Percentiles rank a stretch among this genome's conserved stretches.
phyloP scores from a whole-genome alignment of 1,284 basidiomycete genomes.

The Mycosarcoma mackinlayi region DNA sequence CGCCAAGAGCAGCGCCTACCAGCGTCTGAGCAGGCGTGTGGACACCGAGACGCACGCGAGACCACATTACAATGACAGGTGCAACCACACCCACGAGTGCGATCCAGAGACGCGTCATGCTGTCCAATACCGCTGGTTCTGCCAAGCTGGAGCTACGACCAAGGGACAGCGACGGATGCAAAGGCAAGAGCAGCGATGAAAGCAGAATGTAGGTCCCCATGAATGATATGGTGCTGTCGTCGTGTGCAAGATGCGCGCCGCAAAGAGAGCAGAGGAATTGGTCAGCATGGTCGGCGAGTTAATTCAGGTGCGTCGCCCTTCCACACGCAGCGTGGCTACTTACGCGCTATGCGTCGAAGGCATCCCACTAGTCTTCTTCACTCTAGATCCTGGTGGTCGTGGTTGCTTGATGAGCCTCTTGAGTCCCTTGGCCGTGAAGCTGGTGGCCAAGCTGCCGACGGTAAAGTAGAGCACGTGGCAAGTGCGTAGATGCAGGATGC shows the following conservation, averaged over 20 bases:
- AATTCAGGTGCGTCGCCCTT: no score
- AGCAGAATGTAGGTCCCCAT: slow-evolving; percentile 52
- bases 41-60: slow-evolving; percentile 45
- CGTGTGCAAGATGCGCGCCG: background rate
- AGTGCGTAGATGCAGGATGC: slow-evolving; percentile 47
- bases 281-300: background rate
- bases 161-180: slow-evolving; percentile 33
- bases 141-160: background rate
- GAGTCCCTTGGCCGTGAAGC: slow-evolving; percentile 51
- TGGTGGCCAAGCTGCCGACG: slow-evolving; percentile 36
- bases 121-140: slow-evolving; percentile 9
- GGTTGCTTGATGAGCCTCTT: slow-evolving; percentile 57
- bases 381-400: slow-evolving; percentile 41
- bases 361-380: slow-evolving; percentile 54
- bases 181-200: slow-evolving; percentile 33
- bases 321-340: slow-evolving; percentile 4
- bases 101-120: slow-evolving; percentile 31
- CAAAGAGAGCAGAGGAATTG: background rate
- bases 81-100: slow-evolving; percentile 24
- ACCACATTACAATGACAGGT: slow-evolving; percentile 52
- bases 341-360: slow-evolving; percentile 54
- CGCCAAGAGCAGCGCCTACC: slow-evolving; percentile 41
- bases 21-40: slow-evolving; percentile 45
- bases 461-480: slow-evolving; percentile 47
- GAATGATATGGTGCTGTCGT: slow-evolving; percentile 46